phyloP scores from a whole-genome alignment of 2,329 filamentous ascomycete genomes.

The Exserohilum rostratum region DNA sequence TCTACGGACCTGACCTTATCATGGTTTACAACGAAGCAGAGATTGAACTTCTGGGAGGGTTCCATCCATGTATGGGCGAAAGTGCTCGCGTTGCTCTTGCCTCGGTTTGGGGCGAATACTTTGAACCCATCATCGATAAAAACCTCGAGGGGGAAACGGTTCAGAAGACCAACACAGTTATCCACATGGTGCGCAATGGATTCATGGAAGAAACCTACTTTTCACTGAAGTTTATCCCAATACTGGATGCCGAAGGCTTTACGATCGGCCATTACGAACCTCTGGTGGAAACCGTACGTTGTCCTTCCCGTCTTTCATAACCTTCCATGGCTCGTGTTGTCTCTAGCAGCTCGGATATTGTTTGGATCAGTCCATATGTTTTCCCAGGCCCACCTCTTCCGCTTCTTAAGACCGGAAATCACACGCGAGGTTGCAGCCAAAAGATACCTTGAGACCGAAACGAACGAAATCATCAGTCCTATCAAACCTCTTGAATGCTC shows the following conservation, averaged over 20 bases:
- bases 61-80: slow-evolving; percentile 66
- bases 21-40: slow-evolving; percentile 50
- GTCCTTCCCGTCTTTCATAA: background rate
- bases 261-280: slow-evolving; percentile 78
- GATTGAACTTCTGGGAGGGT: slow-evolving; percentile 33
- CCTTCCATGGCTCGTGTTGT: background rate
- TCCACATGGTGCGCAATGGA: slow-evolving; percentile 71
- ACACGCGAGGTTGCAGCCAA: background rate
- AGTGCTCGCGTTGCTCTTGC: slow-evolving; percentile 67
- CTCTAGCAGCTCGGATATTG: background rate
- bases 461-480: background rate
- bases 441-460: background rate
- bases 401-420: background rate
- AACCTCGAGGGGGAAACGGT: slow-evolving; percentile 32
- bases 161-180: slow-evolving; percentile 66
- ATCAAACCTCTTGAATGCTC: no score
- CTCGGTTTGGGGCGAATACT: slow-evolving; percentile 62
- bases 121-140: slow-evolving; percentile 30
- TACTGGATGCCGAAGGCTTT: slow-evolving; percentile 71
- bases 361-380: background rate
- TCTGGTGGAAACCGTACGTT: slow-evolving; percentile 73
- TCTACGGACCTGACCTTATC: slow-evolving; percentile 52
- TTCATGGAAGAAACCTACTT: slow-evolving; percentile 80
- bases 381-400: background rate
- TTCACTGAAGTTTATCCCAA: slow-evolving; percentile 76